A percentile compares a stretch with the other conserved stretches of the same genome.
Evolutionary conservation across 345 rosid genomes (phyloP).

Genomic region (Eucalyptus tenuipes): DNA sequence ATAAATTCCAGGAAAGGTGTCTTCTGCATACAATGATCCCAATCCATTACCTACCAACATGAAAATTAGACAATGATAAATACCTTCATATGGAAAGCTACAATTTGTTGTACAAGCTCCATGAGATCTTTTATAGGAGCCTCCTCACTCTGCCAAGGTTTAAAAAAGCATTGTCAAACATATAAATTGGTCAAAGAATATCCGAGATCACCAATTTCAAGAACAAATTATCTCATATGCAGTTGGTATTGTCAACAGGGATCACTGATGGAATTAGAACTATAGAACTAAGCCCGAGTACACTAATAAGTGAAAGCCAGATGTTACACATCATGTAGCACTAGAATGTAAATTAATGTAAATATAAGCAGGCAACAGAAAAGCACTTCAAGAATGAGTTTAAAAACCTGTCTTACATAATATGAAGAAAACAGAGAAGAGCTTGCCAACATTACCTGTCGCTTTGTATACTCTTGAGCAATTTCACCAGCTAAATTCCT

Average conservation of each 20-base stretch:
- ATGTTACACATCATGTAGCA: neutral
- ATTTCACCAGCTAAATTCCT: slow-evolving; percentile 95
- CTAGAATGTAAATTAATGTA: neutral
- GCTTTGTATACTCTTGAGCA: slow-evolving; percentile 55
- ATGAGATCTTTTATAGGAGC: slow-evolving; percentile 50
- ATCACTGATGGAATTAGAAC: neutral
- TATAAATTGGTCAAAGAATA: neutral
- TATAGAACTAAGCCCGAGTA: neutral
- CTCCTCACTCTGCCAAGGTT: slow-evolving; percentile 47
- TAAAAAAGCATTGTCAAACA: neutral
- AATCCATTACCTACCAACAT: neutral
- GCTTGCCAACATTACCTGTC: slow-evolving; percentile 43
- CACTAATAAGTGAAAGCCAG: neutral
- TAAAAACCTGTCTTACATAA: neutral
- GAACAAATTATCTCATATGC: neutral
- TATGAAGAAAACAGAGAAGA: neutral
- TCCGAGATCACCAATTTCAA: neutral
- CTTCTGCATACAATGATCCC: neutral
- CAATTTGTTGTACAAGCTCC: slow-evolving; percentile 80
- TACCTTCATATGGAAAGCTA: slow-evolving; percentile 96
- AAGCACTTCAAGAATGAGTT: neutral
- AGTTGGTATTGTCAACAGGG: neutral
- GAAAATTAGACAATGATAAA: neutral
- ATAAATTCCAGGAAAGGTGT: neutral
- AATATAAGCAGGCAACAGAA: neutral